Percentiles rank a stretch among this genome's conserved stretches.
Conservation (phyloP, 352 stramenopile genomes). For the Pythium insidiosum region DNA sequence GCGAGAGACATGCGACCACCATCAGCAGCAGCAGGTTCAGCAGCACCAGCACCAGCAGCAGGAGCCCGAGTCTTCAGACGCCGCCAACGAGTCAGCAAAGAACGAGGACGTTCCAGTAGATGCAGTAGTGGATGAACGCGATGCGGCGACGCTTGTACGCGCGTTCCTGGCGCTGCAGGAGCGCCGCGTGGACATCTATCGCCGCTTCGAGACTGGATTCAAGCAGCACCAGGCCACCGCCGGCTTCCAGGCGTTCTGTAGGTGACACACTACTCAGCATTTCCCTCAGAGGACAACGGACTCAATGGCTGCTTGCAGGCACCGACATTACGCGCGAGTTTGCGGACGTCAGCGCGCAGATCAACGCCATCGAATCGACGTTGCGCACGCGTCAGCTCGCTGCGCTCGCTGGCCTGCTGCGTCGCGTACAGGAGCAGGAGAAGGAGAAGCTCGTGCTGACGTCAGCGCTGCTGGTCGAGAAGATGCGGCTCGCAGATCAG, state of each 20-base stretch:
- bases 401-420: constrained; percentile 45
- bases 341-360: constrained; percentile 47
- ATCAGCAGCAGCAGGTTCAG: constrained; percentile 21
- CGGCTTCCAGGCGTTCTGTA: constrained; percentile 60
- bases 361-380: constrained; percentile 58
- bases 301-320: constrained; percentile 19
- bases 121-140: neutral
- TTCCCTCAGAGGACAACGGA: neutral
- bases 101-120: constrained; percentile 3
- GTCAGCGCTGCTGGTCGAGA: constrained; percentile 72
- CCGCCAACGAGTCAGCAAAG: constrained; percentile 7
- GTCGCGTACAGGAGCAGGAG: constrained; percentile 65
- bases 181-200: constrained; percentile 62
- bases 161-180: constrained; percentile 52
- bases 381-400: constrained; percentile 25
- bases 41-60: constrained; percentile 21
- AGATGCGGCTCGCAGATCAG: constrained; percentile 55
- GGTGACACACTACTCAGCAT: neutral
- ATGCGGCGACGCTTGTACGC: constrained; percentile 15
- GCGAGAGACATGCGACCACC: no score
- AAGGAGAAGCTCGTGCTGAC: constrained; percentile 82
- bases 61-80: constrained; percentile 1
- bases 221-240: constrained; percentile 52
- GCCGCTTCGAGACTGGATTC: constrained; percentile 61
- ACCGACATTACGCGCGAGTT: constrained; percentile 53